A percentile compares a stretch with the other conserved stretches of the same genome.
These are phyloP conservation scores for Mucor velutinosus DNA, from an alignment of 371 early-diverging fungal species.

Conservation along the genomic window DNA sequence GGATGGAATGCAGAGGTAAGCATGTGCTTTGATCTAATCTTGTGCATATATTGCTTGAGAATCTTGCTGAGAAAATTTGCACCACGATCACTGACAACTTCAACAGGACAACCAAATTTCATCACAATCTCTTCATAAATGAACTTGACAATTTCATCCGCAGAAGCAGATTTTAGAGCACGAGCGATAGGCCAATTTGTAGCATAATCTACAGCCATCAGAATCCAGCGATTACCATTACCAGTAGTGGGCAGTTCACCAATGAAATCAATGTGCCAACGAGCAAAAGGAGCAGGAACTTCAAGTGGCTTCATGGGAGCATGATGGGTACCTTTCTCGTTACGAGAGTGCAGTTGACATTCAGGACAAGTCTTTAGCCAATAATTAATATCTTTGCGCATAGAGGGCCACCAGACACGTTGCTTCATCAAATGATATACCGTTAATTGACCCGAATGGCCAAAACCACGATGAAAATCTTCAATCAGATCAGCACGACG, in stretches of 20 bases:
- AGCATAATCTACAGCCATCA: conserved; percentile 39
- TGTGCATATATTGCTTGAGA: not conserved
- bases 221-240: conserved; percentile 23
- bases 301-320: conserved; percentile 13
- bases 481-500: conserved; percentile 4
- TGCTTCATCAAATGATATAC: not conserved
- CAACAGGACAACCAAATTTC: conserved; percentile 1
- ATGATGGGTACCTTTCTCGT: not conserved
- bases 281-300: conserved; percentile 9
- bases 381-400: conserved; percentile 8
- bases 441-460: not conserved
- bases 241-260: conserved; percentile 24
- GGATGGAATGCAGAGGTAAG: conserved; percentile 26
- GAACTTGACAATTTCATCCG: conserved; percentile 22
- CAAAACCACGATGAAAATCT: conserved; percentile 6
- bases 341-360: not conserved
- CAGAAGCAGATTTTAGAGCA: conserved; percentile 11
- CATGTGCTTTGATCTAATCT: conserved; percentile 6
- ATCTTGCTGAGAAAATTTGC: not conserved
- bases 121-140: conserved; percentile 1
- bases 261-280: conserved; percentile 33
- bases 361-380: too few species aligned
- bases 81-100: not conserved
- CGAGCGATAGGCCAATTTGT: conserved; percentile 45
- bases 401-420: not conserved